phyloP scores from a whole-genome alignment of 2,329 filamentous ascomycete genomes.

The Aspergillus aculeatus region DNA sequence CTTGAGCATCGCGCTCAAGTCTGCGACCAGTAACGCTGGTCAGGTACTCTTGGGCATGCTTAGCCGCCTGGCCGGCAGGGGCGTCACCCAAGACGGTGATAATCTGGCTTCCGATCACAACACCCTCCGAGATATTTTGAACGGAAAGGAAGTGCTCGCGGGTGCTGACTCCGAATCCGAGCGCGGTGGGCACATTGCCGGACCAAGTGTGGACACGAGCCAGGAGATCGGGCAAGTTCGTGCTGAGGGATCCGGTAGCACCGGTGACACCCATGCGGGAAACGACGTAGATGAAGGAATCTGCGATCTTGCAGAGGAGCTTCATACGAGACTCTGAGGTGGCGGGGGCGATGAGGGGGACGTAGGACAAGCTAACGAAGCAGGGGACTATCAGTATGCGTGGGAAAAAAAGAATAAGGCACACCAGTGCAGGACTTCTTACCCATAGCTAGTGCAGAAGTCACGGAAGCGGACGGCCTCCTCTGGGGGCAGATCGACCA shows the following conservation, averaged over 20 bases:
- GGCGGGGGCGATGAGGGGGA: conserved; percentile 92
- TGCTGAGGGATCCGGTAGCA: conserved; percentile 77
- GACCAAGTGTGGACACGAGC: conserved; percentile 88
- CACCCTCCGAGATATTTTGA: conserved; percentile 80
- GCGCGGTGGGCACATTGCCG: conserved; percentile 82
- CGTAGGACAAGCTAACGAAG: conserved; percentile 72
- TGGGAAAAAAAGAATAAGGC: no score
- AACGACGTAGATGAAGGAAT: conserved; percentile 98
- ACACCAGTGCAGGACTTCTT: conserved; percentile 17
- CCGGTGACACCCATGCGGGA: conserved; percentile 96
- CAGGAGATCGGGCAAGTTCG: conserved; percentile 76
- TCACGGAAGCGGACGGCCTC: conserved; percentile 74
- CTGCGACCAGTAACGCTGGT: conserved; percentile 65
- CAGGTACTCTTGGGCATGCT: conserved; percentile 84
- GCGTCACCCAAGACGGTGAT: conserved; percentile 75
- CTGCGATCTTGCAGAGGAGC: conserved; percentile 90
- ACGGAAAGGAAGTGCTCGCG: conserved; percentile 89
- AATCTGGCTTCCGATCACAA: conserved; percentile 95
- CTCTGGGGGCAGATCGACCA: conserved; percentile 95
- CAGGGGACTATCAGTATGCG: not conserved
- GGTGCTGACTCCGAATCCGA: conserved; percentile 96
- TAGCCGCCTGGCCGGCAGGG: conserved; percentile 62
- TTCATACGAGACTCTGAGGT: conserved; percentile 94
- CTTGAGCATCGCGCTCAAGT: conserved; percentile 45
- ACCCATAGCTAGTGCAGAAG: conserved; percentile 36